These are phyloP conservation scores for Westerdykella sp. DNA, from an alignment of 2,329 filamentous ascomycete genomes.

Conservation along the genomic window DNA sequence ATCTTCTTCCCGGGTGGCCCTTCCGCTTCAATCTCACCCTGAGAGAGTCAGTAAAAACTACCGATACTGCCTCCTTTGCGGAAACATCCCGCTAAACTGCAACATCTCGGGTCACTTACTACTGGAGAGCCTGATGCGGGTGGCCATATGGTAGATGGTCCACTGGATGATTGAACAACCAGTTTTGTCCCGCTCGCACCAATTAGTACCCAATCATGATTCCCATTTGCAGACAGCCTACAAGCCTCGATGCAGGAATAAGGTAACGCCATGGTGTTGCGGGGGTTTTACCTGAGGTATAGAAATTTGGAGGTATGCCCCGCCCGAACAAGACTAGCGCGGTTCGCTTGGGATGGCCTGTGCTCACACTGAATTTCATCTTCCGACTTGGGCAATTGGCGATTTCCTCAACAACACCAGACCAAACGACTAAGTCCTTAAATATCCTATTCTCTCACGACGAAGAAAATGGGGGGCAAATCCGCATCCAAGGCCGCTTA, in stretches of 20 bases:
- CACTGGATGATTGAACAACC: constrained; percentile 42
- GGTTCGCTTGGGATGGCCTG: constrained; percentile 1
- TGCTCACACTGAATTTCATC: constrained; percentile 5
- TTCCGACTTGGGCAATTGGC: no score
- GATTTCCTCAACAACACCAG: constrained; percentile 13
- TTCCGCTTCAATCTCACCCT: constrained; percentile 17
- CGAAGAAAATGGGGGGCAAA: constrained; percentile 99
- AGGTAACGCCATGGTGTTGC: constrained; percentile 28
- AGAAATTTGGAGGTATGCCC: background rate
- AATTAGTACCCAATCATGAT: constrained; percentile 51
- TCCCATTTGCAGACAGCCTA: constrained; percentile 8
- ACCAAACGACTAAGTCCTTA: constrained; percentile 64
- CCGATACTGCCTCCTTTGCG: constrained; percentile 7
- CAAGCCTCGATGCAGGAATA: constrained; percentile 37
- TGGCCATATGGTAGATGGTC: constrained; percentile 25
- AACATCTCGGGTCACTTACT: constrained; percentile 16
- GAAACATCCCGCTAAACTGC: no score
- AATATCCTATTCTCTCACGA: constrained; percentile 89
- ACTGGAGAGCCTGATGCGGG: constrained; percentile 13
- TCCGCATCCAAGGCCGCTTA: constrained; percentile 88
- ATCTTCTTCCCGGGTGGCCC: constrained; percentile 39
- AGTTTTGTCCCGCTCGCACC: constrained; percentile 69
- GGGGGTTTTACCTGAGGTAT: background rate
- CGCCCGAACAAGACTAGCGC: constrained; percentile 3
- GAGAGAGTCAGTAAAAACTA: background rate